Evolutionary conservation across 2,329 filamentous ascomycete genomes (phyloP), one percentile per base, ranked within the genome.

Genomic region (Hymenoscyphus fraxineus): DNA sequence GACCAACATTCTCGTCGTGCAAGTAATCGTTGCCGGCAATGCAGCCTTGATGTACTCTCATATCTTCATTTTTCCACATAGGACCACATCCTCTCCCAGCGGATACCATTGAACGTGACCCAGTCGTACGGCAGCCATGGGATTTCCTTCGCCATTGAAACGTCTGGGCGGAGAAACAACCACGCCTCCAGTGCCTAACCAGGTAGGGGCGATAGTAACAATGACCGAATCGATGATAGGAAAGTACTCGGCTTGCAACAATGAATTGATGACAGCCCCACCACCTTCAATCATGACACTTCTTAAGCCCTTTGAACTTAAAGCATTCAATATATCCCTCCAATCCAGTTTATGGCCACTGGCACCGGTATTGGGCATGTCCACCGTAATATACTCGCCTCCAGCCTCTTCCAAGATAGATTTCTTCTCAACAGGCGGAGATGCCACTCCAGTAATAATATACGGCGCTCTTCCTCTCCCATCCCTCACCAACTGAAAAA

Each of bases 271-370:
- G 47, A 97, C 86, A 10, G 81, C 80, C 0, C 85, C 93, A 16
- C 93, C 93, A 0, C 93, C 93, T 76, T 97, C 93, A 58, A 97
- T 83, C 93, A 97, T 97, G 65, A 97, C 81, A 73, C 92, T 96
- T 60, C 78, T 77, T 58, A 96, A 4, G 12, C 61, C 62, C 32
- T 59, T 15, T 1, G 3, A 16, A n/a, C 54, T 51, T 40, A 62
- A 31, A 22, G 44, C 56, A 41, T 59, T 58, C 22, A 64, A 35
- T 4, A 64, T 44, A 59, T 22, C 57, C 16, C 22, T 35, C 65
- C 65, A 67, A 6, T 64, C 61, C 16, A 68, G 15, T 39, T 44
- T 55, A 1, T 55, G 31, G 31, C 44, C 57, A 38, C 22, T 44
- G 35, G 35, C 35, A 16, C 15, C 35, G n/a, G 22, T 55, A 35